Percentiles rank a stretch among this genome's conserved stretches.
Conservation (phyloP, 1,284 basidiomycete genomes). For the Quambalaria eucalypti region DNA sequence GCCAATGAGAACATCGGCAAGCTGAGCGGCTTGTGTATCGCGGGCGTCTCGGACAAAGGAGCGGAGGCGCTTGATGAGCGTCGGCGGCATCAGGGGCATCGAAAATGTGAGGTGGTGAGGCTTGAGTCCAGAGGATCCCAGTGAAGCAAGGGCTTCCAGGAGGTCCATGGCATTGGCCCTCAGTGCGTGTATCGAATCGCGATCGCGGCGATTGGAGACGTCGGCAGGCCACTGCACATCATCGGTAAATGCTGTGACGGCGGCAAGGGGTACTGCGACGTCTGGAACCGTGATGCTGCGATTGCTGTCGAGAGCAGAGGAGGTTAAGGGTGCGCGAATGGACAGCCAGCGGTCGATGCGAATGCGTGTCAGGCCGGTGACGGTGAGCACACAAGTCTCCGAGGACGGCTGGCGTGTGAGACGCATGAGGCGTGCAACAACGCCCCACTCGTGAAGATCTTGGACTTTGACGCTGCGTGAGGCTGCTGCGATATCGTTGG, state of each 20-base stretch:
- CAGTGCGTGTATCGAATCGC: constrained; percentile 19
- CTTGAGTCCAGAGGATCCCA: neutral
- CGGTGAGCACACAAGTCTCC: constrained; percentile 37
- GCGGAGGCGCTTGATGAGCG: constrained; percentile 28
- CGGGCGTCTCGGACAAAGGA: constrained; percentile 31
- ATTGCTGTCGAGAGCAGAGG: constrained; percentile 29
- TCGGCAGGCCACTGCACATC: constrained; percentile 23
- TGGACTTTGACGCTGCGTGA: constrained; percentile 19
- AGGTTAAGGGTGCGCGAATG: constrained; percentile 32
- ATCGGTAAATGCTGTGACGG: constrained; percentile 30
- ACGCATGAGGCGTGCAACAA: constrained; percentile 38
- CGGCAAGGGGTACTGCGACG: constrained; percentile 33
- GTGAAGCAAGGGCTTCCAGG: constrained; percentile 17
- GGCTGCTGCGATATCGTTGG: constrained; percentile 11
- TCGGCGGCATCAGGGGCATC: constrained; percentile 36
- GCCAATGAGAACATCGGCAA: constrained; percentile 41
- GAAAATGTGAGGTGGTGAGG: neutral
- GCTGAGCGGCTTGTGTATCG: constrained; percentile 23
- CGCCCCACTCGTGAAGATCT: constrained; percentile 37
- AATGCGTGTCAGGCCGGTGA: constrained; percentile 38
- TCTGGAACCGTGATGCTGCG: constrained; percentile 32
- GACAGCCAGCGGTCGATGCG: constrained; percentile 39
- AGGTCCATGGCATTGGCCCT: constrained; percentile 25
- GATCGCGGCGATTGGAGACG: neutral
- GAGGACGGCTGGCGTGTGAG: constrained; percentile 36